A percentile compares a stretch with the other conserved stretches of the same genome.
Evolutionary conservation across 192 early-diverging fungal genomes (phyloP).

Genomic region (Geranomyces variabilis): DNA sequence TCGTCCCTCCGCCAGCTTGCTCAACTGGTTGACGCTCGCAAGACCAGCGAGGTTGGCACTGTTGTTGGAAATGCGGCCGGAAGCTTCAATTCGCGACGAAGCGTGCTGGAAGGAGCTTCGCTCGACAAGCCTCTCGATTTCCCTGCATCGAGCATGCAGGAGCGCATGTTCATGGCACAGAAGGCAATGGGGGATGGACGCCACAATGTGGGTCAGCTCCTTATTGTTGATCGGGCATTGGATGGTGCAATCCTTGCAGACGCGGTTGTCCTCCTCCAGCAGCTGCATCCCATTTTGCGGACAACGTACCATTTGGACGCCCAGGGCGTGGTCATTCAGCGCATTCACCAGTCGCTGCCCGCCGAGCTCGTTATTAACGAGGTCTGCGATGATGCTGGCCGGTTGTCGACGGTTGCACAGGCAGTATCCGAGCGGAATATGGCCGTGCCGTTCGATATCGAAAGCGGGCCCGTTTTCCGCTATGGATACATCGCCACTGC

Average conservation of each 20-base stretch:
- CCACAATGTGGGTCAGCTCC: constrained; percentile 17
- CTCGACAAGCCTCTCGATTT: constrained; percentile 5
- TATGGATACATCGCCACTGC: neutral
- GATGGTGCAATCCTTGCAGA: neutral
- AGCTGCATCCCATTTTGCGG: constrained; percentile 12
- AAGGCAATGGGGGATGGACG: neutral
- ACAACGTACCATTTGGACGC: constrained; percentile 13
- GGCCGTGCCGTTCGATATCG: constrained; percentile 12
- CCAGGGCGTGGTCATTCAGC: neutral
- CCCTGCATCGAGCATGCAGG: constrained; percentile 14
- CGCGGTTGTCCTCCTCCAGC: neutral
- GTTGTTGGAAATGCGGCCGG: neutral
- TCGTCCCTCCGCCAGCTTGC: constrained; percentile 3
- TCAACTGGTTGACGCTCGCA: neutral
- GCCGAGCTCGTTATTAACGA: neutral
- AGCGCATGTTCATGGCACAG: constrained; percentile 23
- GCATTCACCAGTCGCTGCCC: neutral
- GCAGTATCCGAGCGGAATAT: neutral
- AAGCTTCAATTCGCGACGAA: constrained; percentile 1
- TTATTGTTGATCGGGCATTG: neutral
- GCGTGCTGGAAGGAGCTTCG: neutral
- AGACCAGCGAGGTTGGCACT: neutral
- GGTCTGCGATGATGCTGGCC: too few relatives aligned
- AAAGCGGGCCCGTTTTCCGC: neutral
- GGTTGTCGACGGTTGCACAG: neutral